A percentile compares a stretch with the other conserved stretches of the same genome.
Conservation (phyloP, 768 basidiomycete species). For the Megacollybia marginata region DNA sequence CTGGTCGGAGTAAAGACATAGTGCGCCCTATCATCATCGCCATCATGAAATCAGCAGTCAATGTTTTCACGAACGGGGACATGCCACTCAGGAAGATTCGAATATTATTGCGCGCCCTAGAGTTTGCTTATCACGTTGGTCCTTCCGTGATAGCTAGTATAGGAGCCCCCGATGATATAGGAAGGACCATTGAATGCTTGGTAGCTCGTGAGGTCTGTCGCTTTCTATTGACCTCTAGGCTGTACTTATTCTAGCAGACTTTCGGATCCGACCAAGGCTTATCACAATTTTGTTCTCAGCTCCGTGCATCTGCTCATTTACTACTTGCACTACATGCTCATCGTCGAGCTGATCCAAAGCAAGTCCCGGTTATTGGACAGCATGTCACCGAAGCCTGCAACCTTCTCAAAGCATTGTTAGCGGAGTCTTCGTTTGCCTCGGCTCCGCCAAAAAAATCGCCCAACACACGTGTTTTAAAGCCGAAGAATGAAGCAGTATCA, state of each 20-base stretch:
- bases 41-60: slow-evolving; percentile 42
- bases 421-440: neutral
- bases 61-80: slow-evolving; percentile 36
- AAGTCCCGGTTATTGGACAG: slow-evolving; percentile 36
- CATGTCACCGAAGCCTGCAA: slow-evolving; percentile 48
- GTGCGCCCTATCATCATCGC: slow-evolving; percentile 29
- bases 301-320: slow-evolving; percentile 49
- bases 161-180: slow-evolving; percentile 17
- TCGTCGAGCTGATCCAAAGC: slow-evolving; percentile 35
- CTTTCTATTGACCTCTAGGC: neutral
- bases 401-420: slow-evolving; percentile 30
- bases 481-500: neutral
- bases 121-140: slow-evolving; percentile 37
- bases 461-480: neutral
- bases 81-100: slow-evolving; percentile 57
- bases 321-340: slow-evolving; percentile 72
- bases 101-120: slow-evolving; percentile 46
- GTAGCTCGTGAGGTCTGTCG: slow-evolving; percentile 31
- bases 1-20: slow-evolving; percentile 50
- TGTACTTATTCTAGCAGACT: slow-evolving; percentile 15
- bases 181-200: slow-evolving; percentile 32
- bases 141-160: neutral
- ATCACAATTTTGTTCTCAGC: slow-evolving; percentile 32
- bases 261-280: slow-evolving; percentile 28
- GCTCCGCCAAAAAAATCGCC: neutral